Conservation (phyloP, 192 early-diverging fungal genomes). For the Spizellomyces punctatus region DNA sequence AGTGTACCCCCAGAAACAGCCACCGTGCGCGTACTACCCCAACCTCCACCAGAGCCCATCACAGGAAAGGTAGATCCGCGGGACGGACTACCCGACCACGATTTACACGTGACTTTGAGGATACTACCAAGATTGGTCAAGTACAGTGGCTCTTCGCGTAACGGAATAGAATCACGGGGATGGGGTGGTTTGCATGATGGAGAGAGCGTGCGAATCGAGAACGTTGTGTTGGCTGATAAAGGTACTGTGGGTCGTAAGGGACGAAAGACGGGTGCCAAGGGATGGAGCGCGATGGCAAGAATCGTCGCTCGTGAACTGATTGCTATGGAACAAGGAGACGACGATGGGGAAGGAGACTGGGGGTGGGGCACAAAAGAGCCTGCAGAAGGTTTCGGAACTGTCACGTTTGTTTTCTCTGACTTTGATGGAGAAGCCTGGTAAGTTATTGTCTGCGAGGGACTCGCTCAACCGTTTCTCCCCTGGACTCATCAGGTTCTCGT, state of each 20-base stretch:
- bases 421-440: constrained; percentile 60
- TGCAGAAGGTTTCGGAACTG: constrained; percentile 31
- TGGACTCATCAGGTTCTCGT: background rate
- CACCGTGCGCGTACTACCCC: background rate
- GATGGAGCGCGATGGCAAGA: constrained; percentile 38
- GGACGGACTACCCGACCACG: constrained; percentile 56
- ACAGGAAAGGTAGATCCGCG: background rate
- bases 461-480: background rate
- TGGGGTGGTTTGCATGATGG: constrained; percentile 79
- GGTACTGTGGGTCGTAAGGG: constrained; percentile 46
- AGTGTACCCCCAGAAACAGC: too few relatives aligned
- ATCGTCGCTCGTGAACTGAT: constrained; percentile 23
- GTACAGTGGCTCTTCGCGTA: constrained; percentile 68
- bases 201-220: constrained; percentile 67
- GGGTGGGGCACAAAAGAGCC: background rate
- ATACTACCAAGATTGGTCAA: constrained; percentile 69
- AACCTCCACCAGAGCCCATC: background rate
- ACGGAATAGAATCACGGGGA: constrained; percentile 54
- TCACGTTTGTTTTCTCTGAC: constrained; percentile 58
- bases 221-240: constrained; percentile 53
- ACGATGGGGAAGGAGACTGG: constrained; percentile 5
- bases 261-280: constrained; percentile 43
- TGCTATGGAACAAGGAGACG: constrained; percentile 26
- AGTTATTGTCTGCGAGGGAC: background rate
- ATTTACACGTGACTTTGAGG: constrained; percentile 68